phyloP scores from a whole-genome alignment of 345 rosid species.

The Eucalyptus erythrocorys region DNA sequence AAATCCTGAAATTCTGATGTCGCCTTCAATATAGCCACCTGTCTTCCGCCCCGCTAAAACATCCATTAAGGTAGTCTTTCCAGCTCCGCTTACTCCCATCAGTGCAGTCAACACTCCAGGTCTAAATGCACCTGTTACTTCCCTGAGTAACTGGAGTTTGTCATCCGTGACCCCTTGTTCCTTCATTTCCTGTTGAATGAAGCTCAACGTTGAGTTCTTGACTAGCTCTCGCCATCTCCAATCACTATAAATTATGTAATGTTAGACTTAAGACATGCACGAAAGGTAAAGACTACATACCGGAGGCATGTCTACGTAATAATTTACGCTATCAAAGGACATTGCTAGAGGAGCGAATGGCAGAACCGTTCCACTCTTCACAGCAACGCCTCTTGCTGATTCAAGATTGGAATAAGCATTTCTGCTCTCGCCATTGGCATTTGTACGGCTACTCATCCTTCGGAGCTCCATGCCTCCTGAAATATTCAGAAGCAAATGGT shows the following conservation, averaged over 20 bases:
- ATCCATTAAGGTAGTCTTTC: slow-evolving; percentile 41
- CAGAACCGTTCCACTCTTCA: slow-evolving; percentile 42
- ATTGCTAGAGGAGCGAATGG: slow-evolving; percentile 49
- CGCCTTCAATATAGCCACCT: slow-evolving; percentile 29
- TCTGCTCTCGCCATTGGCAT: slow-evolving; percentile 10
- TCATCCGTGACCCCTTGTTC: slow-evolving; percentile 25
- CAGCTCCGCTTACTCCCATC: slow-evolving; percentile 43
- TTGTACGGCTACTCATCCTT: slow-evolving; percentile 16
- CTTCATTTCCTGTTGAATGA: slow-evolving; percentile 22
- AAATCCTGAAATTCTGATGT: slow-evolving; percentile 25
- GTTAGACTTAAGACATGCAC: neutral
- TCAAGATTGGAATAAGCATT: slow-evolving; percentile 14
- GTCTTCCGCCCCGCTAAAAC: slow-evolving; percentile 37
- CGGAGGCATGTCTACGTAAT: slow-evolving; percentile 46
- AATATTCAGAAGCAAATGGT: neutral
- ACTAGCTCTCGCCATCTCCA: neutral
- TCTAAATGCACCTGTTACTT: slow-evolving; percentile 25
- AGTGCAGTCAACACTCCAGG: slow-evolving; percentile 36
- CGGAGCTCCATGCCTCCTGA: slow-evolving; percentile 34
- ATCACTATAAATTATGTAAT: neutral
- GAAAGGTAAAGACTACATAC: slow-evolving; percentile 5
- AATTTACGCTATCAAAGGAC: slow-evolving; percentile 37
- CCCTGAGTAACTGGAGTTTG: slow-evolving; percentile 22
- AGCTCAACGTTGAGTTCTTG: neutral
- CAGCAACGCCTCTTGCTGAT: slow-evolving; percentile 16